phyloP scores from a whole-genome alignment of 164 flowering plant genomes.

The Dillenia turbinata region DNA sequence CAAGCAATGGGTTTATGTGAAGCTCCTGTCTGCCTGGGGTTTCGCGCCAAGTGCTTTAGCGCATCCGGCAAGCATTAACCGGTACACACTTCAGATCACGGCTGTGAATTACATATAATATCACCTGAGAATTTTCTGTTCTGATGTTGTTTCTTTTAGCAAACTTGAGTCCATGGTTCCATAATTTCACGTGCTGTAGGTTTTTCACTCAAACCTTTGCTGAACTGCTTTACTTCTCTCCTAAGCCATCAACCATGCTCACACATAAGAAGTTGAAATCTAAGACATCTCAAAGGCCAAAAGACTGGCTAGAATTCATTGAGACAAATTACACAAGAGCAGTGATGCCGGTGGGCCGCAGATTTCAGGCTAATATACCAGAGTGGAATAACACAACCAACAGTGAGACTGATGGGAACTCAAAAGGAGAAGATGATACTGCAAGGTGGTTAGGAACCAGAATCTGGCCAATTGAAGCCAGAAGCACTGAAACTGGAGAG shows the following conservation, averaged over 20 bases:
- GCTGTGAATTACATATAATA: too few relatives aligned
- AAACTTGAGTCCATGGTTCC: too few relatives aligned
- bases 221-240: too few relatives aligned
- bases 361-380: conserved; percentile 46
- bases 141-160: too few relatives aligned
- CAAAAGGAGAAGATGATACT: conserved; percentile 9
- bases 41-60: too few relatives aligned
- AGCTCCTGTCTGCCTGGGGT: too few relatives aligned
- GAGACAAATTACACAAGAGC: background rate
- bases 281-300: background rate
- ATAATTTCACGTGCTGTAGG: too few relatives aligned
- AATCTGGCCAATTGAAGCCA: conserved; percentile 29
- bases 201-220: too few relatives aligned
- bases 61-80: too few relatives aligned
- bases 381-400: conserved; percentile 20
- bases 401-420: background rate
- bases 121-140: too few relatives aligned
- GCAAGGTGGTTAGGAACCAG: conserved; percentile 37
- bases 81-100: too few relatives aligned
- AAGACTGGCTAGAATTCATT: conserved; percentile 7
- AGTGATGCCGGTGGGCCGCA: conserved; percentile 21
- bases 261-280: conserved; percentile 3
- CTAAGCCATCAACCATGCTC: background rate
- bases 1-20: too few relatives aligned
- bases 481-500: background rate